Conservation (phyloP, 192 early-diverging fungal species). For the Endogone sp. region DNA sequence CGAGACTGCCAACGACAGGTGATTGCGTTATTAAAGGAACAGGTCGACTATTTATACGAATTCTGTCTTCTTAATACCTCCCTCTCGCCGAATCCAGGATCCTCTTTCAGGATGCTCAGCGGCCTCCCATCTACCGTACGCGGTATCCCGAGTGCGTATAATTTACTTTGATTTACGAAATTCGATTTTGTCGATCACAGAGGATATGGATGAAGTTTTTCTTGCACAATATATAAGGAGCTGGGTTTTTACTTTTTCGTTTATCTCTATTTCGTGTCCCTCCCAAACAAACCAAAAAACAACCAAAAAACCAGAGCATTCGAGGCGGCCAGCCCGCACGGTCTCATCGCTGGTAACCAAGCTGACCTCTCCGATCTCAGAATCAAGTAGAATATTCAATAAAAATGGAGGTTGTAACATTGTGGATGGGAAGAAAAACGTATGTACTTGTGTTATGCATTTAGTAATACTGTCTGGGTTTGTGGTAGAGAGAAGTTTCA, state of each 20-base stretch:
- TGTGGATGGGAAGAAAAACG: no score
- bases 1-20: conserved; percentile 14
- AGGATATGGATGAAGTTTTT: no score
- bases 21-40: not conserved
- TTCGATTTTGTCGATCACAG: conserved; percentile 4
- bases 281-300: no score
- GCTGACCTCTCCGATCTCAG: conserved; percentile 24
- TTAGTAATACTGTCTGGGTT: no score
- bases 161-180: not conserved
- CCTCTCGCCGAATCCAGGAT: conserved; percentile 7
- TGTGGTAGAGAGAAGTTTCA: no score
- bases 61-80: not conserved
- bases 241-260: no score
- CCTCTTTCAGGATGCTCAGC: conserved; percentile 24
- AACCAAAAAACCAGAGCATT: conserved; percentile 14
- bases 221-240: not conserved
- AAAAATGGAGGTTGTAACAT: no score
- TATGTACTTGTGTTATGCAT: no score
- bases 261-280: conserved; percentile 1
- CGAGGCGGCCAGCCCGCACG: conserved; percentile 25
- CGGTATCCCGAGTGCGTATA: conserved; percentile 30
- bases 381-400: no score
- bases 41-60: not conserved
- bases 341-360: conserved; percentile 10
- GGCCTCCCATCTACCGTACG: conserved; percentile 24